These are phyloP conservation scores for Cantharellus cinnabarinus DNA, from an alignment of 768 basidiomycete genomes.

Conservation along the genomic window DNA sequence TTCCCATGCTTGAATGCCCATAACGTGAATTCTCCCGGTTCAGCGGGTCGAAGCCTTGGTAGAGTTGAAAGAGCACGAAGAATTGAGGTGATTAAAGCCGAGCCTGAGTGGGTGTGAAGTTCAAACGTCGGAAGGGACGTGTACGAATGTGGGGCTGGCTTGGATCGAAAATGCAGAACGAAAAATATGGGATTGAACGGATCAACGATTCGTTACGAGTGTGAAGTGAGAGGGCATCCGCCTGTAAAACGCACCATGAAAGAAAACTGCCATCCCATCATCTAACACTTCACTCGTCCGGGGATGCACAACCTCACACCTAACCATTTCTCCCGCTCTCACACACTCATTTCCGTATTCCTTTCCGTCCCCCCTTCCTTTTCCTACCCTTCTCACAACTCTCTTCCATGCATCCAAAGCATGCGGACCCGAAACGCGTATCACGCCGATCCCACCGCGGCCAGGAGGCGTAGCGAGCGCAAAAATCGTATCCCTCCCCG, in stretches of 20 bases:
- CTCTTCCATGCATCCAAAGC: conserved; percentile 38
- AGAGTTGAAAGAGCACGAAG: conserved; percentile 40
- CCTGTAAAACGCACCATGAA: conserved; percentile 32
- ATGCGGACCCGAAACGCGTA: conserved; percentile 66
- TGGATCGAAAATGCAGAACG: neutral
- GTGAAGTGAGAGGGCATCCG: no score
- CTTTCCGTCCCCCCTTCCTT: conserved; percentile 2
- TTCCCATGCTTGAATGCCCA: conserved; percentile 65
- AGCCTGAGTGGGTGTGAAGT: conserved; percentile 62
- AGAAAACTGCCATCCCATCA: conserved; percentile 65
- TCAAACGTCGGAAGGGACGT: conserved; percentile 31
- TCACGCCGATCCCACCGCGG: conserved; percentile 62
- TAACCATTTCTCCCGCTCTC: conserved; percentile 36
- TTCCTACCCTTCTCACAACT: conserved; percentile 22
- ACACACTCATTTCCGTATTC: conserved; percentile 10
- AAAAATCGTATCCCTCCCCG: conserved; percentile 38
- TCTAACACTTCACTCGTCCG: conserved; percentile 24
- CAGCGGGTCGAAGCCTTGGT: conserved; percentile 45
- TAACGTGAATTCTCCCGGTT: conserved; percentile 75
- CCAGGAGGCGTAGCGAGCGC: conserved; percentile 77
- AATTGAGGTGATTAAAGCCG: conserved; percentile 55
- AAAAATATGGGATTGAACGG: neutral
- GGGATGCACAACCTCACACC: conserved; percentile 49
- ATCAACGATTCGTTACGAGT: no score
- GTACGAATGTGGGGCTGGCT: conserved; percentile 55